Percentiles rank a stretch among this genome's conserved stretches.
These are phyloP conservation scores for Leccinellum luteum DNA, from an alignment of 768 basidiomycete genomes.

Conservation along the genomic window DNA sequence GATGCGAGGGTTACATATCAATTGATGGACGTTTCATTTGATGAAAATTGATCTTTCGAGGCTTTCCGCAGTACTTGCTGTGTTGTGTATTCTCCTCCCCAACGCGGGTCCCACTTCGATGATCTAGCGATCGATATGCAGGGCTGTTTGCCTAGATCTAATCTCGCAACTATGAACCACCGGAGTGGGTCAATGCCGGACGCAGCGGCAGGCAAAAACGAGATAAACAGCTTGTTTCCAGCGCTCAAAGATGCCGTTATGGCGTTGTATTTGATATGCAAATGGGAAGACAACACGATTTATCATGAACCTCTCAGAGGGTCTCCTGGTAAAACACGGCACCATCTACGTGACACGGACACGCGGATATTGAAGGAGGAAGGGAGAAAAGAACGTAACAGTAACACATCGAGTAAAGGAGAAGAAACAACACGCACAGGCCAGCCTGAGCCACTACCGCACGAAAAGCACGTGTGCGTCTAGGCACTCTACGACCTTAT, in stretches of 20 bases:
- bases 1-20: slow-evolving; percentile 27
- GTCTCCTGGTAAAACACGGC: background rate
- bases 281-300: background rate
- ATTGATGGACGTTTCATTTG: background rate
- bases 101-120: background rate
- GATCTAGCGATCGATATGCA: background rate
- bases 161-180: background rate
- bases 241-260: background rate
- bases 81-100: background rate
- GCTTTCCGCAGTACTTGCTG: background rate
- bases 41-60: background rate
- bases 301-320: background rate
- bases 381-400: background rate
- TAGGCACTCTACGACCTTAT: background rate
- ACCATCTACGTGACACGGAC: background rate
- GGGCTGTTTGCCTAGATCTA: background rate
- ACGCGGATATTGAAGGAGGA: background rate
- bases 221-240: background rate
- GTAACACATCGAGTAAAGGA: background rate
- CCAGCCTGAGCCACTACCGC: background rate
- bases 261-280: background rate
- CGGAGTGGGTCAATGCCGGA: background rate
- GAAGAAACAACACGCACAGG: background rate
- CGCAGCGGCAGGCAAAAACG: background rate
- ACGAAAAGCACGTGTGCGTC: background rate